Evolutionary conservation across 148 eudicot species (phyloP).

Genomic region (Rheum nobile): DNA sequence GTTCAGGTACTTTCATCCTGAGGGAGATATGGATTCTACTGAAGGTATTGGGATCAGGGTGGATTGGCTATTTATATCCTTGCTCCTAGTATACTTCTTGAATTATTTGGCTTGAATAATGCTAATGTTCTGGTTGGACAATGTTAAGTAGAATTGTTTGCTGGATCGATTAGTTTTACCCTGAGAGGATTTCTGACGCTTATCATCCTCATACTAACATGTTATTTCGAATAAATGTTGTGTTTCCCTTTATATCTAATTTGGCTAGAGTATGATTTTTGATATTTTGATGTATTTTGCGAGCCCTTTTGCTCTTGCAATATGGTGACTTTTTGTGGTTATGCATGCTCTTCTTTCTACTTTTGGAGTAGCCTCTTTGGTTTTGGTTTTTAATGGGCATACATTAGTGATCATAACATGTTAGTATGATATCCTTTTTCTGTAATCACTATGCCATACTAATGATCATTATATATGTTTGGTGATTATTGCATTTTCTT

Average conservation of each 20-base stretch:
- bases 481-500: too few relatives aligned
- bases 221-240: neutral
- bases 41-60: neutral
- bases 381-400: neutral
- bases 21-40: neutral
- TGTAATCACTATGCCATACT: neutral
- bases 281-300: neutral
- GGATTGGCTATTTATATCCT: neutral
- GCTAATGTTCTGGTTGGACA: neutral
- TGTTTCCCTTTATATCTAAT: neutral
- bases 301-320: neutral
- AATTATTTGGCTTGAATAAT: neutral
- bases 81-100: neutral
- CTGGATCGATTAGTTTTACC: neutral
- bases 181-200: neutral
- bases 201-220: too few relatives aligned
- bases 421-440: neutral
- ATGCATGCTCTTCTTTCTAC: neutral
- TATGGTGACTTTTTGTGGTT: neutral
- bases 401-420: neutral
- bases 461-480: neutral
- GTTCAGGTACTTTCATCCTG: neutral
- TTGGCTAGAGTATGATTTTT: neutral
- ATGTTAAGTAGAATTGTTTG: neutral
- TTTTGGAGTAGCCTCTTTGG: neutral